A percentile compares a stretch with the other conserved stretches of the same genome.
Evolutionary conservation across 1,284 basidiomycete genomes (phyloP).

Genomic region (Flammula alnicola): DNA sequence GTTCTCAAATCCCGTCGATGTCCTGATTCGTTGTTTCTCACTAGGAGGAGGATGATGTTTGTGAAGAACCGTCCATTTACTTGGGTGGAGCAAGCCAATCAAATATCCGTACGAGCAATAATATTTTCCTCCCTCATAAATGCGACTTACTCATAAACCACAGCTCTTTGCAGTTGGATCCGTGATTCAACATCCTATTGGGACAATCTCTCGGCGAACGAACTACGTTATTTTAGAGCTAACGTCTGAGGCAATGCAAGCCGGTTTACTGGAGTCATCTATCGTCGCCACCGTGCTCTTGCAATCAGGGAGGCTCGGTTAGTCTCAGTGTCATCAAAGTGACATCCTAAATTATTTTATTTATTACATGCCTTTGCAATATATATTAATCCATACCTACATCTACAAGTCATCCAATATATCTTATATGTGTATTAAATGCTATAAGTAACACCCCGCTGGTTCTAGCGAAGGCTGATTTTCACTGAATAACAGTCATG

Average conservation of each 20-base stretch:
- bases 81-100: conserved; percentile 13
- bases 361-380: too few species aligned
- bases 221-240: conserved; percentile 41
- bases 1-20: conserved; percentile 4
- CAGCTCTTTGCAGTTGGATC: conserved; percentile 23
- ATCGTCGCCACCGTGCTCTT: conserved; percentile 44
- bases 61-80: conserved; percentile 11
- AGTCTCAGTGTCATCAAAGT: too few species aligned
- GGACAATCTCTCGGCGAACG: conserved; percentile 36
- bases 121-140: background rate
- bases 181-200: conserved; percentile 29
- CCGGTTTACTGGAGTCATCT: conserved; percentile 39
- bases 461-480: too few species aligned
- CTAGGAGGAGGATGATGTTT: conserved; percentile 12
- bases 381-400: too few species aligned
- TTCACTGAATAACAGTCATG: too few species aligned
- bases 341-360: too few species aligned
- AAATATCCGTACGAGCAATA: conserved; percentile 13
- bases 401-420: too few species aligned
- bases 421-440: too few species aligned
- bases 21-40: conserved; percentile 1
- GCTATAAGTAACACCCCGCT: too few species aligned
- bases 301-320: conserved; percentile 46
- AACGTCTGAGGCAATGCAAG: conserved; percentile 40
- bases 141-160: background rate